A percentile compares a stretch with the other conserved stretches of the same genome.
Conservation (phyloP, 805 yeast species). For the Schwanniomyces polymorphus region DNA sequence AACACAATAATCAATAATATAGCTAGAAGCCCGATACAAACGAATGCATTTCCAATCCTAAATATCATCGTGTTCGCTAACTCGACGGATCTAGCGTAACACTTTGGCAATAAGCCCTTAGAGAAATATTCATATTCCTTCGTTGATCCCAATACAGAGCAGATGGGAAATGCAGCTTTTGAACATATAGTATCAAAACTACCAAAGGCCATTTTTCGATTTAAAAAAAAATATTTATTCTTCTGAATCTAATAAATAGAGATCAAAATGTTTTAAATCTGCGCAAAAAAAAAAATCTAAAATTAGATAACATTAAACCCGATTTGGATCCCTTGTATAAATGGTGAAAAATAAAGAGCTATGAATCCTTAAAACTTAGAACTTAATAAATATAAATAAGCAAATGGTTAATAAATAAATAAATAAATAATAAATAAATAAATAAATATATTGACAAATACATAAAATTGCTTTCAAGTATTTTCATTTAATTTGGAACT, state of each 20-base stretch:
- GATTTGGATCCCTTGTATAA: background rate
- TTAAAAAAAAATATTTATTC: background rate
- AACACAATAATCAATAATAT: constrained; percentile 69
- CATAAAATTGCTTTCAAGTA: background rate
- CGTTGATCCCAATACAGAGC: constrained; percentile 68
- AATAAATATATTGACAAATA: background rate
- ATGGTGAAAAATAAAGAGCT: too few relatives aligned
- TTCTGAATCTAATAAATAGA: background rate
- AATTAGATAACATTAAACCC: background rate
- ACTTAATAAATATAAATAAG: background rate
- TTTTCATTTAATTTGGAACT: background rate
- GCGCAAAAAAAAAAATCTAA: background rate
- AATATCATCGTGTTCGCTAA: constrained; percentile 90
- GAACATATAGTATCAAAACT: constrained; percentile 62
- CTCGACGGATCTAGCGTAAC: constrained; percentile 85
- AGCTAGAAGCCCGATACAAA: constrained; percentile 72
- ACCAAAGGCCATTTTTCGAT: constrained; percentile 58
- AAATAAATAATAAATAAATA: background rate
- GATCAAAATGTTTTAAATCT: background rate
- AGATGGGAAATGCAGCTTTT: constrained; percentile 73
- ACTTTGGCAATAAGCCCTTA: constrained; percentile 68
- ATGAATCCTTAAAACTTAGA: too few relatives aligned
- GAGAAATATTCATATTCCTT: constrained; percentile 30
- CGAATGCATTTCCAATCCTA: constrained; percentile 83
- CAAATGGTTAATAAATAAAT: background rate